phyloP scores from a whole-genome alignment of 768 basidiomycete species.

The Cystoderma amianthinum region DNA sequence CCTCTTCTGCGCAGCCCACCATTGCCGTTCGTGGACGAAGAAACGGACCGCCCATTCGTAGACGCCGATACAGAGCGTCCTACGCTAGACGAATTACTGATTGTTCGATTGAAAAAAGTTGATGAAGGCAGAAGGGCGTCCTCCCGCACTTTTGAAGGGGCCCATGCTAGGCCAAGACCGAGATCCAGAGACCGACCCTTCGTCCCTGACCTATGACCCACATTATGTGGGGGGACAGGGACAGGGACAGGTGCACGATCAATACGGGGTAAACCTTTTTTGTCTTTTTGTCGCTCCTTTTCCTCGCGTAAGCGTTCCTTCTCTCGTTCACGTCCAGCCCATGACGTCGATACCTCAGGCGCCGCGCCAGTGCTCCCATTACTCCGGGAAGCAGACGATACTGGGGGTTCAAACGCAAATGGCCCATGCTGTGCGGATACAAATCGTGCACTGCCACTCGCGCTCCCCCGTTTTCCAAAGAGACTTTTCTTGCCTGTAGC shows the following conservation, averaged over 20 bases:
- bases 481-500: conserved; percentile 34
- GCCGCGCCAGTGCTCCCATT: conserved; percentile 22
- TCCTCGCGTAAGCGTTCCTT: conserved; percentile 17
- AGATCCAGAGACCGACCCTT: conserved; percentile 72
- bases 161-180: conserved; percentile 66
- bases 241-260: conserved; percentile 27
- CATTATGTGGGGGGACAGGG: conserved; percentile 10
- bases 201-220: conserved; percentile 34
- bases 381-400: conserved; percentile 40
- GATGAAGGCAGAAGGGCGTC: conserved; percentile 53
- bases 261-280: conserved; percentile 13
- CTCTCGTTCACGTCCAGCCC: conserved; percentile 20
- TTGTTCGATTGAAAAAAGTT: conserved; percentile 25
- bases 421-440: conserved; percentile 42
- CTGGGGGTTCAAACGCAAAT: conserved; percentile 66
- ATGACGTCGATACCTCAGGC: conserved; percentile 14
- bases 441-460: conserved; percentile 11
- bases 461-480: conserved; percentile 19
- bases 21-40: conserved; percentile 11
- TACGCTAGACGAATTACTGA: conserved; percentile 21
- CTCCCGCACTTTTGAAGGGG: conserved; percentile 59
- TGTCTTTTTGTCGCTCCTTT: conserved; percentile 19
- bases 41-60: conserved; percentile 12
- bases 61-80: conserved; percentile 16
- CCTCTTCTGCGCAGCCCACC: conserved; percentile 13